Percentiles rank a stretch among this genome's conserved stretches.
Conservation (phyloP, 164 flowering plant genomes). For the Macadamia tetraphylla region DNA sequence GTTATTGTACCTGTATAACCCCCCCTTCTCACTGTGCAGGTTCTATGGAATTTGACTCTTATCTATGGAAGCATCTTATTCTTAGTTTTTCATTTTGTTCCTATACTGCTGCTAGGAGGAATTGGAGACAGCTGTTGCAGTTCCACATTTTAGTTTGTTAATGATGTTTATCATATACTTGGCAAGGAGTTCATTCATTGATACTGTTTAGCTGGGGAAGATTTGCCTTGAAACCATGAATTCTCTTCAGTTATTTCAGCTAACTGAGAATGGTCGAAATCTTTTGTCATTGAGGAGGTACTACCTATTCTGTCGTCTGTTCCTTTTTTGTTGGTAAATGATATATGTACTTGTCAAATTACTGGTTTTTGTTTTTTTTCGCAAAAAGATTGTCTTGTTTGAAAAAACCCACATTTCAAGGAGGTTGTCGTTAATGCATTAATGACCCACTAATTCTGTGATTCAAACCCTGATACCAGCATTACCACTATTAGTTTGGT, state of each 20-base stretch:
- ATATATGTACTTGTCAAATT: background rate
- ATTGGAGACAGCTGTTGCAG: background rate
- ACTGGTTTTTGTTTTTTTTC: background rate
- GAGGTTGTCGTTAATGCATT: too few species aligned
- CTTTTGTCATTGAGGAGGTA: constrained; percentile 83
- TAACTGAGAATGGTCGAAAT: constrained; percentile 80
- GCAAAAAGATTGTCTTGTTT: too few species aligned
- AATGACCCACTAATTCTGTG: too few species aligned
- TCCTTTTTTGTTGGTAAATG: background rate
- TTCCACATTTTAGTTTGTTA: background rate
- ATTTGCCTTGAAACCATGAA: constrained; percentile 43
- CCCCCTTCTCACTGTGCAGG: too few species aligned
- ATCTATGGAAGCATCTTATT: background rate
- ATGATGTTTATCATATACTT: constrained; percentile 3
- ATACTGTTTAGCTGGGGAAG: constrained; percentile 8
- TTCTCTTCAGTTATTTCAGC: constrained; percentile 83
- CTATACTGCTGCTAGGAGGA: constrained; percentile 2
- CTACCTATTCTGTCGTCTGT: constrained; percentile 1
- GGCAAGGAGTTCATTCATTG: constrained; percentile 1
- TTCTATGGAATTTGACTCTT: too few species aligned
- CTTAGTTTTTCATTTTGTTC: background rate
- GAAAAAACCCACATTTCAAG: too few species aligned
- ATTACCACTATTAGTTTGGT: too few species aligned
- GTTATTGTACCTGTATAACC: too few species aligned
- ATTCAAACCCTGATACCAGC: too few species aligned